A percentile compares a stretch with the other conserved stretches of the same genome.
Conservation (phyloP, 495 filamentous ascomycete genomes). For the Hypoxylon trugodes region DNA sequence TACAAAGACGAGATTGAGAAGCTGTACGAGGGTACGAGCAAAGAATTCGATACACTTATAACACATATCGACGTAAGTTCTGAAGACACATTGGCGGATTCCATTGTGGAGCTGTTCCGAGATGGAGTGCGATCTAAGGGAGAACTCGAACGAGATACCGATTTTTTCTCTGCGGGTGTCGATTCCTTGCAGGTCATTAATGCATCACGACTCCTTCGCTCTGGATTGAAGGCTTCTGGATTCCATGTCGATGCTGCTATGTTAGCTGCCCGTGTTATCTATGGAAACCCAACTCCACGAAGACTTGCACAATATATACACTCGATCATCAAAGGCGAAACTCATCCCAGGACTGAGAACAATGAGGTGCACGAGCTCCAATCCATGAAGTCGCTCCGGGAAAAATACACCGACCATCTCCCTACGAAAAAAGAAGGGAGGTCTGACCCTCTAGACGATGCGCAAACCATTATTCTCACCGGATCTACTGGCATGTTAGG, state of each 20-base stretch:
- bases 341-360: not conserved
- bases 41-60: conserved; percentile 26
- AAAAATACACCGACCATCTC: conserved; percentile 51
- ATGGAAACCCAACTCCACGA: conserved; percentile 49
- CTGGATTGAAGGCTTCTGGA: conserved; percentile 44
- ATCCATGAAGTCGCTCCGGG: conserved; percentile 45
- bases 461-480: conserved; percentile 62
- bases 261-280: conserved; percentile 50
- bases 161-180: conserved; percentile 56
- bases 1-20: conserved; percentile 64
- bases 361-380: conserved; percentile 37
- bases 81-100: conserved; percentile 42
- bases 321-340: conserved; percentile 28
- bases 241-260: conserved; percentile 37
- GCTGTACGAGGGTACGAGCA: conserved; percentile 50
- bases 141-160: conserved; percentile 47
- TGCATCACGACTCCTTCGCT: conserved; percentile 48
- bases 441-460: conserved; percentile 44
- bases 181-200: conserved; percentile 63
- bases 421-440: conserved; percentile 40
- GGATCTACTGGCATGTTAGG: conserved; percentile 69
- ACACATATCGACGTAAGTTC: conserved; percentile 45
- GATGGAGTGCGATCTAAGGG: conserved; percentile 37
- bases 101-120: conserved; percentile 48
- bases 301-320: conserved; percentile 46